These are phyloP conservation scores for Amylostereum areolatum DNA, from an alignment of 1,284 basidiomycete genomes.

Conservation along the genomic window DNA sequence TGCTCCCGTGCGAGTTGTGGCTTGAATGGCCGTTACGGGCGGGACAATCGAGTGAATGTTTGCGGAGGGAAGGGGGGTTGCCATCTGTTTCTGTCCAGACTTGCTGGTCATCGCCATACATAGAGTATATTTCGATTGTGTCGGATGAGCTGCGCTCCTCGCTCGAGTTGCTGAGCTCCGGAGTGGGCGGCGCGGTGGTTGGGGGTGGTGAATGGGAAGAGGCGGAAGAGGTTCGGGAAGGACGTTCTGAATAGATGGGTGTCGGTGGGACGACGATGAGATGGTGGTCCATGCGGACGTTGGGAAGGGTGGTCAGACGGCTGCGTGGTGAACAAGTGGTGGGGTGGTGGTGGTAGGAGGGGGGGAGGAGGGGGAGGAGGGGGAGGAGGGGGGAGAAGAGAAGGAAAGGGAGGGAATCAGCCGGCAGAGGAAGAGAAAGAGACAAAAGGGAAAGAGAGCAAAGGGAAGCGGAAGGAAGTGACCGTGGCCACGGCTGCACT, in stretches of 20 bases:
- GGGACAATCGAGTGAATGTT: not conserved
- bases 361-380: not conserved
- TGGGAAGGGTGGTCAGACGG: not conserved
- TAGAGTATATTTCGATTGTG: constrained; percentile 18
- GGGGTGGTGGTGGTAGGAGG: not conserved
- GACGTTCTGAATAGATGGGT: constrained; percentile 4
- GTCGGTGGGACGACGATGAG: constrained; percentile 13
- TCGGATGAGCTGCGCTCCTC: constrained; percentile 14
- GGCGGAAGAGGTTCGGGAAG: not conserved
- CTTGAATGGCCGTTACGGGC: not conserved
- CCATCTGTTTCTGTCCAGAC: too few relatives aligned
- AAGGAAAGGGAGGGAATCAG: not conserved
- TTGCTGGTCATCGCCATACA: constrained; percentile 14
- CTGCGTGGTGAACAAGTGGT: not conserved
- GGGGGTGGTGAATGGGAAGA: constrained; percentile 7
- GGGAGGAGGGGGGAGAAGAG: not conserved
- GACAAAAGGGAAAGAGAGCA: not conserved
- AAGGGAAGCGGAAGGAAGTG: too few relatives aligned
- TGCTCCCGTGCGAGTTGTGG: constrained; percentile 7
- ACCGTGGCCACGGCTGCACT: too few relatives aligned
- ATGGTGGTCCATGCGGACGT: constrained; percentile 1
- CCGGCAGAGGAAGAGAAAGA: not conserved
- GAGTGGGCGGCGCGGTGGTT: constrained; percentile 12
- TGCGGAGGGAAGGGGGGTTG: not conserved
- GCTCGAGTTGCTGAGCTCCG: constrained; percentile 13